These are phyloP conservation scores for Thalassiosira hispida DNA, from an alignment of 352 stramenopile species.

Conservation along the genomic window DNA sequence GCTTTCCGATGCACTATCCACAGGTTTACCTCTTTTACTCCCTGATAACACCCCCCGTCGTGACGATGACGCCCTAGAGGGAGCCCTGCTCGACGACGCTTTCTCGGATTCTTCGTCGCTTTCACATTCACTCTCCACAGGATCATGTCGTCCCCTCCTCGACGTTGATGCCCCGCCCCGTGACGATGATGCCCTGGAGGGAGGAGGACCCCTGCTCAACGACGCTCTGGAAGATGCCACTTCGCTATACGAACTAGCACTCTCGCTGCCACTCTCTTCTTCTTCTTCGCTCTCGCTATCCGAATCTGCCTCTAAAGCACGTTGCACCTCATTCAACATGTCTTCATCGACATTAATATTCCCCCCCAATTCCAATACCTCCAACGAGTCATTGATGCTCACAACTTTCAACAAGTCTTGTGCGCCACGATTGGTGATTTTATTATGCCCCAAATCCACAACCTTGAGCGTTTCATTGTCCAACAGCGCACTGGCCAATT, in stretches of 20 bases:
- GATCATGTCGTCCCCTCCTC: background rate
- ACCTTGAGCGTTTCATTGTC: conserved; percentile 29
- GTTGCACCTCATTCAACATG: conserved; percentile 38
- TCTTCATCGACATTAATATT: conserved; percentile 13
- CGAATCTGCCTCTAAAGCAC: conserved; percentile 27
- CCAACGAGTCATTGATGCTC: conserved; percentile 9
- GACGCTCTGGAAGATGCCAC: background rate
- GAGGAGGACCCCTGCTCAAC: background rate
- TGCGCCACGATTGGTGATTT: conserved; percentile 26
- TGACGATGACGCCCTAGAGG: background rate
- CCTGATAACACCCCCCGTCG: background rate
- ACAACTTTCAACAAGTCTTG: conserved; percentile 15
- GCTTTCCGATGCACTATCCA: background rate
- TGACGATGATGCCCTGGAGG: background rate
- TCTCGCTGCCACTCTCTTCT: conserved; percentile 10
- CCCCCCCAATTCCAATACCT: conserved; percentile 1
- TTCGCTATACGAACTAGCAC: conserved; percentile 1
- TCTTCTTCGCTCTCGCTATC: conserved; percentile 8
- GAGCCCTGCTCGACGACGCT: background rate
- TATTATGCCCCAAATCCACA: conserved; percentile 39
- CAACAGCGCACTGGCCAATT: conserved; percentile 31
- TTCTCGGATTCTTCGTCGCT: background rate
- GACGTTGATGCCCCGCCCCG: background rate
- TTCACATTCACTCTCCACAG: background rate
- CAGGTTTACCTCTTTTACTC: background rate